Conservation (phyloP, 2,329 filamentous ascomycete genomes). For the Xylaria sp. region DNA sequence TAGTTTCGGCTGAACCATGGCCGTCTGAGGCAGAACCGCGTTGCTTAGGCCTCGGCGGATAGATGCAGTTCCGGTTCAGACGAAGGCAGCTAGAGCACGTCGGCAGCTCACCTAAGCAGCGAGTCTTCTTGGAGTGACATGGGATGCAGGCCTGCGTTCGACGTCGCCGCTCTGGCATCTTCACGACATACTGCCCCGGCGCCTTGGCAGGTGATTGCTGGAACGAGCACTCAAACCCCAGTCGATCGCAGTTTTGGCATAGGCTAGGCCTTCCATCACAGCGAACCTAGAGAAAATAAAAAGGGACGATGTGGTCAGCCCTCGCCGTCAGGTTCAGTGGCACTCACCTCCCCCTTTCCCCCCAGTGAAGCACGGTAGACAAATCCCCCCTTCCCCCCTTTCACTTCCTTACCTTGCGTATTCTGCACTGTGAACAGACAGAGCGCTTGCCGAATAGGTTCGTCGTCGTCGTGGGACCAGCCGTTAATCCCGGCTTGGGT, state of each 20-base stretch:
- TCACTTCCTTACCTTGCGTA: constrained; percentile 29
- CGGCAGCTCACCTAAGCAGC: constrained; percentile 36
- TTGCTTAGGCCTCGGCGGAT: constrained; percentile 27
- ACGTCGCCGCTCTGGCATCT: constrained; percentile 31
- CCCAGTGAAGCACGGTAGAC: background rate
- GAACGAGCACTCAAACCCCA: constrained; percentile 41
- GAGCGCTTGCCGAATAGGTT: constrained; percentile 25
- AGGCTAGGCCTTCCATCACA: constrained; percentile 37
- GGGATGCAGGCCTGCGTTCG: constrained; percentile 37
- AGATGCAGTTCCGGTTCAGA: constrained; percentile 31
- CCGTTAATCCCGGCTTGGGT: background rate
- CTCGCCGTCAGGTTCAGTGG: background rate
- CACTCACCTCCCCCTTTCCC: background rate
- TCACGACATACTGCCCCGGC: constrained; percentile 29
- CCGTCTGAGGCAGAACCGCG: constrained; percentile 3
- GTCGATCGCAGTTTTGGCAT: constrained; percentile 40
- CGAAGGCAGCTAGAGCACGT: constrained; percentile 35
- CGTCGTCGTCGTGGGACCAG: constrained; percentile 7
- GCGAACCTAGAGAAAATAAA: constrained; percentile 21
- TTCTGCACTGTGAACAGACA: constrained; percentile 35
- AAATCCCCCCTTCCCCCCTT: background rate
- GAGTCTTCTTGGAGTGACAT: constrained; percentile 37
- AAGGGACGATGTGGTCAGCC: background rate
- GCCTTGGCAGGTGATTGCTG: constrained; percentile 28
- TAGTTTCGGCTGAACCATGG: background rate